Base-by-base conservation (phyloP, 2,329 filamentous ascomycete species). In the Pseudogymnoascus verrucosus region DNA sequence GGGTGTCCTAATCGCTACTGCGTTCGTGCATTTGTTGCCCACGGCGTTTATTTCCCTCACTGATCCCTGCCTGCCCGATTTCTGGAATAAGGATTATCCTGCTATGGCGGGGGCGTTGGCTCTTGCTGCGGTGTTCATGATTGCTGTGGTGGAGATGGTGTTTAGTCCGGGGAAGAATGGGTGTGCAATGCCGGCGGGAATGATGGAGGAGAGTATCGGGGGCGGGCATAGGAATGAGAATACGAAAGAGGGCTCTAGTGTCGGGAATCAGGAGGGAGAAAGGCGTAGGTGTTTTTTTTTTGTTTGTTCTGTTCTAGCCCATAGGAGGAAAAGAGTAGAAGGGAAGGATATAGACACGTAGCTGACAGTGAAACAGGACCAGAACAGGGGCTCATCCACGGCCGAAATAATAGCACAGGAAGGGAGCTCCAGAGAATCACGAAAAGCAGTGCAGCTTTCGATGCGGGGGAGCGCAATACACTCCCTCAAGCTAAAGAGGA, bases 1-100 rank as follows among this genome's bases (percentile, higher is more conserved):
- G 1, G 90, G 90, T 67, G 90, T 93, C 21, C 79, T 93, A 21
- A 86, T 93, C 66, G 89, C 90, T 12, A 93, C 90, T 1, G 89
- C 90, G 63, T 93, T 93, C 71, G 89, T 93, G 36, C 90, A 93
- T 64, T 36, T 69, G 62, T 5, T 89, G 3, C 87, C 85, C 62
- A 89, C 84, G 26, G 87, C 88, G 0, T 90, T 90, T 69, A 74
- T 80, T 64, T 87, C 85, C 42, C 78, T 89, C 19, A 88, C 82
- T 67, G 84, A 89, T 66, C 87, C 87, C 47, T 90, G 88, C 70
- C 71, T 80, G 21, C 75, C 77, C 0, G 65, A 69, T 23, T 79
- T 80, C 67, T 79, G 78, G 76, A 79, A 74, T 31, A 69, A 74
- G 1, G 73, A 77, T 59, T 80, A 79, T 65, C 76, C 77, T 7